These are phyloP conservation scores for Magnolia sinica DNA, from an alignment of 164 flowering plant species.

Conservation along the genomic window DNA sequence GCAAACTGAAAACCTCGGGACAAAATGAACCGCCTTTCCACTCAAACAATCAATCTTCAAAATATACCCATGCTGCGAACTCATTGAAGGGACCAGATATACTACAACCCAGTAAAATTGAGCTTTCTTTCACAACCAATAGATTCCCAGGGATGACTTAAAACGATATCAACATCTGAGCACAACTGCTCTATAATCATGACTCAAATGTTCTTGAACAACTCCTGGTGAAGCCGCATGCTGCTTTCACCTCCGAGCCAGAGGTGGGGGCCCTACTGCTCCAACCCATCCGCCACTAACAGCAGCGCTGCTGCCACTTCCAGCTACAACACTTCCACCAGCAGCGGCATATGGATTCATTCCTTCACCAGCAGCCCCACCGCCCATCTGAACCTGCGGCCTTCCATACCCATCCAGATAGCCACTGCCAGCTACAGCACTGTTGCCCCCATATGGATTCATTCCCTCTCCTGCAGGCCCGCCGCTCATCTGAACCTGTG, in stretches of 20 bases:
- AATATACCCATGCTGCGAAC: no score
- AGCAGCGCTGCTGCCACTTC: neutral
- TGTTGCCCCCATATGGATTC: slow-evolving; percentile 18
- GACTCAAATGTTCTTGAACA: no score
- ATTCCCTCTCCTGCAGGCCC: slow-evolving; percentile 25
- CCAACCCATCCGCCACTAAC: slow-evolving; percentile 21
- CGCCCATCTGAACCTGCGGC: slow-evolving; percentile 27
- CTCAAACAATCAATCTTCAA: no score
- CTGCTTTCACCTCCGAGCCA: slow-evolving; percentile 13
- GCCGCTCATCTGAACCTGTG: slow-evolving; percentile 27
- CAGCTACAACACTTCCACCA: slow-evolving; percentile 4
- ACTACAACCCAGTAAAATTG: no score
- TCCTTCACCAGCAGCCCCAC: slow-evolving; percentile 25
- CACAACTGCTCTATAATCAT: no score
- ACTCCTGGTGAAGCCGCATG: neutral
- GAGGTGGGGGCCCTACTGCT: slow-evolving; percentile 10
- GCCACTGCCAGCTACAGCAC: slow-evolving; percentile 15
- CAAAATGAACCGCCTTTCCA: no score
- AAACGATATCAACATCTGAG: no score
- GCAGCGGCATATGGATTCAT: slow-evolving; percentile 19
- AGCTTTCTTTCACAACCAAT: no score
- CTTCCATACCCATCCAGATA: slow-evolving; percentile 38
- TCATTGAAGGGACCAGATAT: no score
- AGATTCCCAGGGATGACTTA: no score
- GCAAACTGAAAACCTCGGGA: no score